Conservation (phyloP, 1,139 yeast species). For the Pichia inconspicua region DNA sequence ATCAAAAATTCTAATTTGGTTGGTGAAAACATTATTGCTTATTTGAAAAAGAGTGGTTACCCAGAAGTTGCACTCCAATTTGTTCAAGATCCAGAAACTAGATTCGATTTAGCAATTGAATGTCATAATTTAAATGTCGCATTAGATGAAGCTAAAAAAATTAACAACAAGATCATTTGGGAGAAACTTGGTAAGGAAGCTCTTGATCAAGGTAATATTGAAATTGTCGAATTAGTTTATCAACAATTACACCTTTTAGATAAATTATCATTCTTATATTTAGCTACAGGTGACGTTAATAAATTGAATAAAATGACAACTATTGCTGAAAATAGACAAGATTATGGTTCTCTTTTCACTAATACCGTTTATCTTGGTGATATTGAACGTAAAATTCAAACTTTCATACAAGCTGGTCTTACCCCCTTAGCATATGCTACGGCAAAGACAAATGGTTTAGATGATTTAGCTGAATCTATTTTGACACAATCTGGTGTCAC, state of each 20-base stretch:
- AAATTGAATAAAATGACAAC: slow-evolving; percentile 78
- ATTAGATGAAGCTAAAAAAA: slow-evolving; percentile 75
- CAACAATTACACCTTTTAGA: slow-evolving; percentile 86
- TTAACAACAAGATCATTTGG: slow-evolving; percentile 70
- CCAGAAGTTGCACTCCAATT: slow-evolving; percentile 93
- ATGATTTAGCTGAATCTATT: slow-evolving; percentile 63
- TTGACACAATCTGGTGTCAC: slow-evolving; percentile 61
- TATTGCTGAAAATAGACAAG: slow-evolving; percentile 86
- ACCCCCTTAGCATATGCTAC: slow-evolving; percentile 87
- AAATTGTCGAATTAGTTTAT: slow-evolving; percentile 77
- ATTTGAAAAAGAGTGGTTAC: slow-evolving; percentile 89
- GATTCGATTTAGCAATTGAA: slow-evolving; percentile 92
- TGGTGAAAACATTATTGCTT: slow-evolving; percentile 94
- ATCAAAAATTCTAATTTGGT: slow-evolving; percentile 86
- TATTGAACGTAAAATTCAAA: slow-evolving; percentile 65
- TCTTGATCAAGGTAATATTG: slow-evolving; percentile 78
- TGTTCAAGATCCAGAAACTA: slow-evolving; percentile 92
- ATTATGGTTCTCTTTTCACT: slow-evolving; percentile 71
- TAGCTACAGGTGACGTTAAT: slow-evolving; percentile 70
- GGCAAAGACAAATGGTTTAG: slow-evolving; percentile 81
- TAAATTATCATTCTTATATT: slow-evolving; percentile 79
- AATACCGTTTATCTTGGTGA: slow-evolving; percentile 76
- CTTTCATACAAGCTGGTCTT: slow-evolving; percentile 72
- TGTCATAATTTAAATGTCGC: slow-evolving; percentile 87
- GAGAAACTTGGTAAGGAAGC: slow-evolving; percentile 81